Base-by-base conservation (phyloP, 257 asterid genomes). In the Thymus quinquecostatus region DNA sequence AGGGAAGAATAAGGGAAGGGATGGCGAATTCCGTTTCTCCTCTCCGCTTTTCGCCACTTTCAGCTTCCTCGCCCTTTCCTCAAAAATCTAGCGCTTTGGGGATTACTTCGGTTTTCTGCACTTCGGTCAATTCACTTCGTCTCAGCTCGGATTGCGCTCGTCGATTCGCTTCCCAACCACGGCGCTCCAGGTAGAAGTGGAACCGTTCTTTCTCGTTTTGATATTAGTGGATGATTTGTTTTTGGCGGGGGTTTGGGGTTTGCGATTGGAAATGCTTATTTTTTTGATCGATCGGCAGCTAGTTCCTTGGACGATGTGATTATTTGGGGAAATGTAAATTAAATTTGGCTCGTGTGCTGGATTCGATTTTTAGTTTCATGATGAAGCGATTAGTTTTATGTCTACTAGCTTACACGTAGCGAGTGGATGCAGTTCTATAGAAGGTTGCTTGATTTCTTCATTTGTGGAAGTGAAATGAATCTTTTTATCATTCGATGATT, bases 21-120 rank as follows among this genome's bases (percentile, higher is more conserved):
- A 88, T 92, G 98, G 86, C 94, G 71, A 54, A 69, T 66, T 74
- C 78, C 68, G 13, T 57, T 62, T 80, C 86, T 62, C 78, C 81
- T n/a, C 73, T 86, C 30, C 50, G 77, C 82, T 43, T 50, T 64
- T 78, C 81, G 43, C 78, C 87, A 79, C 49, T 68, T 62, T 71
- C 80, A 36, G 51, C 60, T 60, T 71, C 86, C 49, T 67, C 84
- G 21, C 75, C 84, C 6, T 62, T 65, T 58, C 64, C 34, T 41
- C 70, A 74, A 50, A 84, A 73, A 72, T 48, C 77, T 2, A 83
- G 53, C 41, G 77, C 72, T 14, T 64, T 71, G 49, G 64, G 80
- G 9, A 73, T 71, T 44, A 61, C 83, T 61, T 79, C 96, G 29
- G 28, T 69, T 65, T 64, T 70, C 3, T 41, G 80, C 61, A 75